phyloP scores from a whole-genome alignment of 805 yeast species.

The Naumovozyma baii region DNA sequence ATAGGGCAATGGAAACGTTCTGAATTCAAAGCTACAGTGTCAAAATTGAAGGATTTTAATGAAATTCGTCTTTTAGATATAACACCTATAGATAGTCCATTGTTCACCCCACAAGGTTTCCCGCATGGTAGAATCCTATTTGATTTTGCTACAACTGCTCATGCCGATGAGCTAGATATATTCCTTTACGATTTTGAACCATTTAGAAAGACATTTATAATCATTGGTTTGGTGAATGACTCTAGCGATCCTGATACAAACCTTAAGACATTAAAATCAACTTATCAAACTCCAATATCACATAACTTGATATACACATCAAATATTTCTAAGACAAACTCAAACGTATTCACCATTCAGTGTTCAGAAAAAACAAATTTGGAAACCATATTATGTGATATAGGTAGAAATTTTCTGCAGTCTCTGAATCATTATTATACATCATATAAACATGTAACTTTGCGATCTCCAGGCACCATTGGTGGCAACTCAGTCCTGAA shows the following conservation, averaged over 20 bases:
- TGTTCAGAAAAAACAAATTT: slow-evolving; percentile 19
- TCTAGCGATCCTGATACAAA: slow-evolving; percentile 18
- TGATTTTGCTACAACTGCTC: slow-evolving; percentile 37
- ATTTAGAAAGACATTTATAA: slow-evolving; percentile 64
- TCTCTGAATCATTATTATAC: slow-evolving; percentile 61
- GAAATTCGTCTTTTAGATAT: slow-evolving; percentile 72
- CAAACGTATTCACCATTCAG: slow-evolving; percentile 7
- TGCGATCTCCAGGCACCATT: slow-evolving; percentile 70
- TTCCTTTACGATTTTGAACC: slow-evolving; percentile 86
- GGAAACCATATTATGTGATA: slow-evolving; percentile 66
- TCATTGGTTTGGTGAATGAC: slow-evolving; percentile 38
- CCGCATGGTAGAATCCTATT: slow-evolving; percentile 69
- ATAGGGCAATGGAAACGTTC: slow-evolving; percentile 38
- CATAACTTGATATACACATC: slow-evolving; percentile 20
- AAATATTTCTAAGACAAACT: not conserved
- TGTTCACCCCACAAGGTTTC: slow-evolving; percentile 76
- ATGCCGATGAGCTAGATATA: slow-evolving; percentile 44
- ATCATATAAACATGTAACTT: slow-evolving; percentile 67
- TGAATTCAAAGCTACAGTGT: slow-evolving; percentile 34
- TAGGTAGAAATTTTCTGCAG: slow-evolving; percentile 53
- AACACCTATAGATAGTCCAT: slow-evolving; percentile 46
- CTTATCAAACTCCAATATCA: slow-evolving; percentile 25
- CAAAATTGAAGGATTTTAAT: slow-evolving; percentile 37
- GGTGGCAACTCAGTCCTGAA: slow-evolving; percentile 40
- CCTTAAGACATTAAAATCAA: slow-evolving; percentile 32